Evolutionary conservation across 2,329 filamentous ascomycete species (phyloP).

Genomic region (Fusarium beomiforme): DNA sequence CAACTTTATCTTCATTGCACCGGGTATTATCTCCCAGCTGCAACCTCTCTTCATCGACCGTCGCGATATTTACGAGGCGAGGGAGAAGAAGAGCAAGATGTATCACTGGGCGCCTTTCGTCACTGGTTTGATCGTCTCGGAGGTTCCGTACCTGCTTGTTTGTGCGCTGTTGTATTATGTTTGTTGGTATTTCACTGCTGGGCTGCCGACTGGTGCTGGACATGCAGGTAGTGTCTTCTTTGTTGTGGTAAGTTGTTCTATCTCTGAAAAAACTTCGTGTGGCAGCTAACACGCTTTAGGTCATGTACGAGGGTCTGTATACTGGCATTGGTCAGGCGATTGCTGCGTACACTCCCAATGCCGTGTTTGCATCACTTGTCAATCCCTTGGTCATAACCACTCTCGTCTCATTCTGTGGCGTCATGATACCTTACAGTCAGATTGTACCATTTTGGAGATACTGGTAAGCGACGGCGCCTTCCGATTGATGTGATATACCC

Average conservation of each 20-base stretch:
- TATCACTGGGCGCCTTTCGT: conserved; percentile 71
- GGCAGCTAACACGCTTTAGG: background rate
- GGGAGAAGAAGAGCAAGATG: conserved; percentile 61
- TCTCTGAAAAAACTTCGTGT: no score
- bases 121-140: conserved; percentile 59
- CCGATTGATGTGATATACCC: accelerated
- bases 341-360: conserved; percentile 69
- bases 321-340: conserved; percentile 70
- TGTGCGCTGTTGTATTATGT: conserved; percentile 59
- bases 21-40: conserved; percentile 60
- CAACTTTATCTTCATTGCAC: conserved; percentile 70
- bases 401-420: conserved; percentile 77
- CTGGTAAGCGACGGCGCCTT: conserved; percentile 53
- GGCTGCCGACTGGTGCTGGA: conserved; percentile 55
- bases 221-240: conserved; percentile 63
- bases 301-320: conserved; percentile 68
- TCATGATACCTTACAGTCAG: conserved; percentile 72
- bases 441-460: conserved; percentile 74
- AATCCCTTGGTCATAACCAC: conserved; percentile 66
- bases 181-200: conserved; percentile 68
- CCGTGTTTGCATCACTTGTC: conserved; percentile 65
- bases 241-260: conserved; percentile 55
- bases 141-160: conserved; percentile 56
- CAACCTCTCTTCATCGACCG: conserved; percentile 60
- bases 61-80: conserved; percentile 58